A percentile compares a stretch with the other conserved stretches of the same genome.
Evolutionary conservation across 2,329 filamentous ascomycete species (phyloP).

Genomic region (Zymoseptoria passerinii): DNA sequence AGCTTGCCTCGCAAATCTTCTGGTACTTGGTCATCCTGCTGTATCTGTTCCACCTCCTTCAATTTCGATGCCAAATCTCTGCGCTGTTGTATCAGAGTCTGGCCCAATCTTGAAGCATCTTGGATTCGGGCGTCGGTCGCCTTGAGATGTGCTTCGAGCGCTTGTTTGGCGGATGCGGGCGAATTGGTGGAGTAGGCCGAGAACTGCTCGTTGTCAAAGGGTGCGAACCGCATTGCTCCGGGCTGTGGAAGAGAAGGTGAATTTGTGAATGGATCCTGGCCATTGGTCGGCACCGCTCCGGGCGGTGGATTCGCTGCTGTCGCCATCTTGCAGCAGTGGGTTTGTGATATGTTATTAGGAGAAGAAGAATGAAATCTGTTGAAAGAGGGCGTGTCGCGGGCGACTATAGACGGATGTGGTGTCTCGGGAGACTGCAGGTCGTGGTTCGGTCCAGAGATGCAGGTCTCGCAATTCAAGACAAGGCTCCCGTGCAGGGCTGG

Average conservation of each 20-base stretch:
- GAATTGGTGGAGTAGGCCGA: conserved; percentile 68
- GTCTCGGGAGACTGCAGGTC: conserved; percentile 11
- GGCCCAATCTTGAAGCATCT: conserved; percentile 83
- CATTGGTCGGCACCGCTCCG: conserved; percentile 34
- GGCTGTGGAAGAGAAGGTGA: conserved; percentile 27
- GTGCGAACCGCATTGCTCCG: conserved; percentile 60
- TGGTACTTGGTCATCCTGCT: conserved; percentile 60
- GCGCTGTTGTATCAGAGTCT: conserved; percentile 77
- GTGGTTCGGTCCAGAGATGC: neutral
- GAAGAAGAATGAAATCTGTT: conserved; percentile 5
- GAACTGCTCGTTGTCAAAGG: conserved; percentile 70
- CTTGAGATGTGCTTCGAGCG: conserved; percentile 80
- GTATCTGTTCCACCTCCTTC: conserved; percentile 70
- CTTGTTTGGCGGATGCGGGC: conserved; percentile 77
- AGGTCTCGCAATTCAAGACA: neutral
- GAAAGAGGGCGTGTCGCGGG: conserved; percentile 1
- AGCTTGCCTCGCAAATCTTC: conserved; percentile 77
- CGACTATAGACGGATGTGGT: neutral
- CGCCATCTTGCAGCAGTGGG: conserved; percentile 30
- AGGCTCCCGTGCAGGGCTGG: neutral
- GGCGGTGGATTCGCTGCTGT: conserved; percentile 34
- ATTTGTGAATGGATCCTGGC: conserved; percentile 39
- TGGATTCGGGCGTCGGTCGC: conserved; percentile 89
- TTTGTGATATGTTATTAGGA: conserved; percentile 5
- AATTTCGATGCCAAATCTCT: conserved; percentile 73